Base-by-base conservation (phyloP, 306 rosid genomes). In the Vicia sativa region DNA sequence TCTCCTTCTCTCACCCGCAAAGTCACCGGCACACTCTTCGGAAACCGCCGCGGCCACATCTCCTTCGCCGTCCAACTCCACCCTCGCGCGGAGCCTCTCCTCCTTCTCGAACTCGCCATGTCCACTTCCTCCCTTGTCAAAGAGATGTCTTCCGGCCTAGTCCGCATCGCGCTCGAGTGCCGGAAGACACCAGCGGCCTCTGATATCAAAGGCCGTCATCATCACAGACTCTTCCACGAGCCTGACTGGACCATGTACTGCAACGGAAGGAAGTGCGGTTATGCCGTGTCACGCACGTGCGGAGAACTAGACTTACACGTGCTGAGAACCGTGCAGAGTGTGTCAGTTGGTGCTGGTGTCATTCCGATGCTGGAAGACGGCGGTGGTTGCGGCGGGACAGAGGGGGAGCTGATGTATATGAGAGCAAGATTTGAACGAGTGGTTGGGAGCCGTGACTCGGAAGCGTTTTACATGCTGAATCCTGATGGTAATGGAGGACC, bases 361-460 rank as follows among this genome's bases (percentile, higher is more conserved):
- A 87, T 92, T 6, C 98, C 98, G 31, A 60, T 82, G 61, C 70
- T 82, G 58, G 92, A 84, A 3, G 84, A 86, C 9, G 80, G 81
- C 2, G 37, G 52, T 3, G 67, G 77, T 26, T 66, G 73, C 11
- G 54, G 71, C 9, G 64, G 67, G 48, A 63, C 89, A 4, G 89
- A 84, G 60, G 97, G 96, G 0, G 98, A 90, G 87, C 77, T 89
- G 89, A 84, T 92, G 72, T 92, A 92, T 10, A 92, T 92, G 98
- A 87, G 98, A 48, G 96, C 98, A 0, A 71, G 81, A 76, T 92
- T 92, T 65, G 98, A 92, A 52, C 86, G 98, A 77, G 98, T 92
- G 10, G 96, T 92, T 12, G 98, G 96, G 8, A 89, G 96, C 76
- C 92, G 93, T 65, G 96, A 92, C 87, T 89, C 96, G 77, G 96